Evolutionary conservation across 1,139 yeast genomes (phyloP), one percentile per base, ranked within the genome.

Genomic region (Diutina pseudorugosa): DNA sequence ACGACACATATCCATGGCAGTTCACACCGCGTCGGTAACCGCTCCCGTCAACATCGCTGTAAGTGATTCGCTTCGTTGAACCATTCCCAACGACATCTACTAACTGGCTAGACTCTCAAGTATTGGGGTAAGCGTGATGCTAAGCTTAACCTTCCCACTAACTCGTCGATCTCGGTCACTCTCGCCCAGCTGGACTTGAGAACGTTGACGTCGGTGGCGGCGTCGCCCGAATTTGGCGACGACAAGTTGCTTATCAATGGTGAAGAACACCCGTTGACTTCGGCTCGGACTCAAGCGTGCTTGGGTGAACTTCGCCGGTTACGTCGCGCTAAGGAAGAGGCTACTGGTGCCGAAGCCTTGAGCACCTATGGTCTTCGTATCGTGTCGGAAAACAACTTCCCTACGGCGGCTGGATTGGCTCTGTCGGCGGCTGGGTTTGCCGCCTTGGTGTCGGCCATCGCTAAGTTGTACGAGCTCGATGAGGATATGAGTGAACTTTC

Each of bases 371-470:
- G 78, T 54, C 73, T 93, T 55, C 91, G 85, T 62, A 86, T 93
- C 60, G 95, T 88, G 5, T 84, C 95, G 20, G 96, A 89, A 65
- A 93, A 93, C 73, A 94, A 94, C 70, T 93, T 93, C 76, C 99
- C 99, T 52, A 93, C 98, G 25, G 98, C 98, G 43, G 98, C 98
- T 16, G 98, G 98, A 2, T 78, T 93, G 59, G 98, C 98, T 0
- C 89, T 97, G 0, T 86, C 96, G 8, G 98, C 98, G 11, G 97
- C 98, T 11, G 99, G 99, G 0, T 91, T 90, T 68, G 97, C 98
- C 51, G 98, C 98, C 4, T 76, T 93, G 58, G 95, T 93, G 36
- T 80, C 80, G 51, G 90, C 97, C 27, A 80, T 93, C 62, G 91
- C 98, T 23, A 78, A 78, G 62, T 75, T 93, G 55, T 93, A 82